phyloP scores from a whole-genome alignment of 2,329 filamentous ascomycete genomes.

The Cytospora leucostoma region DNA sequence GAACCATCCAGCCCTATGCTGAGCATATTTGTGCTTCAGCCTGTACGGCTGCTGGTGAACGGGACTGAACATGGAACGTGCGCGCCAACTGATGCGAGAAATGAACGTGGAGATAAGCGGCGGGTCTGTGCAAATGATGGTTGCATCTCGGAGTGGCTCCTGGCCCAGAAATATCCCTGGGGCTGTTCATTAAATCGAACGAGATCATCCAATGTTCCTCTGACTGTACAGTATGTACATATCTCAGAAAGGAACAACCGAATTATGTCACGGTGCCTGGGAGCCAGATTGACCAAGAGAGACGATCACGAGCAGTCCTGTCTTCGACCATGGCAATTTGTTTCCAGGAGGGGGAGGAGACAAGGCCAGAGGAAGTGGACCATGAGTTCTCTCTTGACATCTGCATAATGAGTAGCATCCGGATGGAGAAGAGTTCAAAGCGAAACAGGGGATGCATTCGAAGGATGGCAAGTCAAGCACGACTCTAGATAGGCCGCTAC shows the following conservation, averaged over 20 bases:
- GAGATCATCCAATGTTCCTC: slow-evolving; percentile 1
- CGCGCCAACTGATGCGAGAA: slow-evolving; percentile 18
- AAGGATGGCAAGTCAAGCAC: neutral
- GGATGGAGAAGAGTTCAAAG: neutral
- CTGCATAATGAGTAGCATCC: neutral
- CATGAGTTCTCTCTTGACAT: neutral
- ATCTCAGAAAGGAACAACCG: too few species aligned
- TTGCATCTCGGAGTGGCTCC: slow-evolving; percentile 3
- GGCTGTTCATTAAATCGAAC: slow-evolving; percentile 15
- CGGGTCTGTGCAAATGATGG: slow-evolving; percentile 27
- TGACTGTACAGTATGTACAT: neutral
- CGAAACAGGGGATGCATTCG: neutral
- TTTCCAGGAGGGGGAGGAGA: too few species aligned
- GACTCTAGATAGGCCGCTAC: neutral
- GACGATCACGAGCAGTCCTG: too few species aligned
- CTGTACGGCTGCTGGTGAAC: slow-evolving; percentile 11
- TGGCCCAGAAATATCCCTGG: slow-evolving; percentile 13
- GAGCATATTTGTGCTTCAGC: neutral
- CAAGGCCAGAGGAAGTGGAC: too few species aligned
- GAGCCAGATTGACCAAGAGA: too few species aligned
- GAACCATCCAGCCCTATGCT: neutral
- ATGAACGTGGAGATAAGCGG: slow-evolving; percentile 26
- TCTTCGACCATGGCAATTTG: too few species aligned
- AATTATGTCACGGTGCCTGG: too few species aligned
- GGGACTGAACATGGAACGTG: slow-evolving; percentile 21